Percentiles rank a stretch among this genome's conserved stretches.
Conservation (phyloP, 441 rosid genomes). For the Bruguiera hainesii region DNA sequence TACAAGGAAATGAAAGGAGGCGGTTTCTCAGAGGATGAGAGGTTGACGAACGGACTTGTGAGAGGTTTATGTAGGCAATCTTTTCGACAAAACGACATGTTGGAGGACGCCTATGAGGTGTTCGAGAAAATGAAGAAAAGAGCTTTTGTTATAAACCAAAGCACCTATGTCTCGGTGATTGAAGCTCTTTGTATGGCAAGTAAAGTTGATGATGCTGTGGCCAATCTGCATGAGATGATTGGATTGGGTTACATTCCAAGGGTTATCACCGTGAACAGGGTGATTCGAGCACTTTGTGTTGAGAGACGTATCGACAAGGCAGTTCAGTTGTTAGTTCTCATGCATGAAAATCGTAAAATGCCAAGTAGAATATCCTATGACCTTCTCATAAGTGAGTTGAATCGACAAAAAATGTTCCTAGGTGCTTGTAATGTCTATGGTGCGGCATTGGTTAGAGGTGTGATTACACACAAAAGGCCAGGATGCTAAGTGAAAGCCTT, state of each 20-base stretch:
- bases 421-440: slow-evolving; percentile 46
- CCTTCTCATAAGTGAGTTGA: slow-evolving; percentile 39
- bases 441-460: slow-evolving; percentile 51
- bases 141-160: slow-evolving; percentile 17
- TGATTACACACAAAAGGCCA: slow-evolving; percentile 33
- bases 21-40: slow-evolving; percentile 42
- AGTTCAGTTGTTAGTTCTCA: slow-evolving; percentile 29
- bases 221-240: slow-evolving; percentile 29
- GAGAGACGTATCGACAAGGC: slow-evolving; percentile 43
- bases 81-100: slow-evolving; percentile 29
- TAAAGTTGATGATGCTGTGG: slow-evolving; percentile 37
- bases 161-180: slow-evolving; percentile 31
- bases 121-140: slow-evolving; percentile 38
- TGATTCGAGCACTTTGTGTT: slow-evolving; percentile 38
- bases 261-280: slow-evolving; percentile 31
- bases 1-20: slow-evolving; percentile 42
- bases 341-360: slow-evolving; percentile 29
- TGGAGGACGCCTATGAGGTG: slow-evolving; percentile 40
- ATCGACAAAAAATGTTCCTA: slow-evolving; percentile 26
- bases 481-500: background rate
- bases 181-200: slow-evolving; percentile 32
- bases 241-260: slow-evolving; percentile 34
- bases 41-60: slow-evolving; percentile 35
- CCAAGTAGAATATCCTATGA: slow-evolving; percentile 38
- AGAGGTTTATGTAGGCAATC: slow-evolving; percentile 42